phyloP scores from a whole-genome alignment of 2,329 filamentous ascomycete species.

The Pseudogymnoascus verrucosus region DNA sequence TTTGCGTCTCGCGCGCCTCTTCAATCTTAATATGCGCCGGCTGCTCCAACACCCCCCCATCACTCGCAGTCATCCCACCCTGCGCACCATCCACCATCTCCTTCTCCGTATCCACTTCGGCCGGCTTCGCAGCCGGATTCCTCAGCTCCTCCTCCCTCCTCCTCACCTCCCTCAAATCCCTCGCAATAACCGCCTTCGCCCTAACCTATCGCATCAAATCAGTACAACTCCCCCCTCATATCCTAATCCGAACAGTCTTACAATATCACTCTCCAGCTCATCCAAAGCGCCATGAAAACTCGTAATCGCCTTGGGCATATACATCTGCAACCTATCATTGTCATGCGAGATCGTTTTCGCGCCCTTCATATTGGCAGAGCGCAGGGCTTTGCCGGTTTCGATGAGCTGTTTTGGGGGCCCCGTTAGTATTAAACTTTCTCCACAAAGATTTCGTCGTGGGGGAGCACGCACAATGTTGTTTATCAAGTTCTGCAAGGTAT shows the following conservation, averaged over 20 bases:
- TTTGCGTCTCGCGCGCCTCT: neutral
- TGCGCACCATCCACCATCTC: neutral
- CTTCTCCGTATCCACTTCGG: neutral
- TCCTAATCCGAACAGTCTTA: conserved; percentile 26
- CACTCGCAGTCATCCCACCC: neutral
- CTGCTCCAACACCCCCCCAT: neutral
- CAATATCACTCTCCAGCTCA: conserved; percentile 50
- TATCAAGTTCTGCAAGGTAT: conserved; percentile 43
- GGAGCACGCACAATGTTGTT: conserved; percentile 35
- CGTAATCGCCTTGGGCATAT: conserved; percentile 24
- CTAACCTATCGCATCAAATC: conserved; percentile 29
- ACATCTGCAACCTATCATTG: conserved; percentile 18
- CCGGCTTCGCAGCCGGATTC: conserved; percentile 16
- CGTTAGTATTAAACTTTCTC: neutral
- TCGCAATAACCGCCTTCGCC: conserved; percentile 47
- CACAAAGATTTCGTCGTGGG: neutral
- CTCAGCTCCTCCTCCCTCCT: conserved; percentile 23
- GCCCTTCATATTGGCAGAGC: conserved; percentile 39
- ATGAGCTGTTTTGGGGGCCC: conserved; percentile 38
- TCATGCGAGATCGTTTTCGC: conserved; percentile 30
- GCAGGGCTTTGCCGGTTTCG: conserved; percentile 50
- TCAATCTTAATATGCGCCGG: neutral
- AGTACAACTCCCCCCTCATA: neutral
- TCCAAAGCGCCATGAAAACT: conserved; percentile 44
- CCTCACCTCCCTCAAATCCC: conserved; percentile 40